These are phyloP conservation scores for Osmozyma mogii DNA, from an alignment of 805 yeast genomes.

Conservation along the genomic window DNA sequence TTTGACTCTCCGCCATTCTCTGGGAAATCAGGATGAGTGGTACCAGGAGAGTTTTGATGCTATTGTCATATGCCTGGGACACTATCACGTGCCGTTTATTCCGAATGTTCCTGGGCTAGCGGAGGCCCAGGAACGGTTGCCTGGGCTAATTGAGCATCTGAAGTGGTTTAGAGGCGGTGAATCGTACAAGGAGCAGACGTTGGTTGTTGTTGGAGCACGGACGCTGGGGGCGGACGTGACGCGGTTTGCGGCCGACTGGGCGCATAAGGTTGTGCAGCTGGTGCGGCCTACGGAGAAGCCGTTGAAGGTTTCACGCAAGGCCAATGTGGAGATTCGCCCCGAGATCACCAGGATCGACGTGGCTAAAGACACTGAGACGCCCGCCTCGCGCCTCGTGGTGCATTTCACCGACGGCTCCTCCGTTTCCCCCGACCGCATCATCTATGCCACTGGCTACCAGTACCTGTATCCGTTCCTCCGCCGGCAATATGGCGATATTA, in stretches of 20 bases:
- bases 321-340: slow-evolving; percentile 11
- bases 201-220: slow-evolving; percentile 20
- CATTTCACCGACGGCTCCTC: slow-evolving; percentile 19
- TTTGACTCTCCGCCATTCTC: slow-evolving; percentile 21
- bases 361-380: slow-evolving; percentile 2
- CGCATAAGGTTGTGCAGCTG: slow-evolving; percentile 21
- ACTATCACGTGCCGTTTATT: slow-evolving; percentile 39
- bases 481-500: slow-evolving; percentile 34
- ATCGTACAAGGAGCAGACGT: slow-evolving; percentile 8
- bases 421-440: slow-evolving; percentile 13
- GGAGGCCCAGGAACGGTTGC: slow-evolving; percentile 23
- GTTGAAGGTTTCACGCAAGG: slow-evolving; percentile 9
- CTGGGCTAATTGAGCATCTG: slow-evolving; percentile 33
- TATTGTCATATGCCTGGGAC: slow-evolving; percentile 22
- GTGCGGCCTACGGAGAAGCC: slow-evolving; percentile 12
- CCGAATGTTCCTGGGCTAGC: slow-evolving; percentile 36
- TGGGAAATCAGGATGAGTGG: slow-evolving; percentile 27
- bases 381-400: too few species aligned
- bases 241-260: slow-evolving; percentile 16
- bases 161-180: slow-evolving; percentile 31
- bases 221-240: slow-evolving; percentile 25
- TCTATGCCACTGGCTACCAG: slow-evolving; percentile 20
- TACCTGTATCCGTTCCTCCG: slow-evolving; percentile 16
- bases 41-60: slow-evolving; percentile 35
- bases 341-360: slow-evolving; percentile 10